Conservation (phyloP, 2,329 filamentous ascomycete genomes). For the Aureobasidium sp. region DNA sequence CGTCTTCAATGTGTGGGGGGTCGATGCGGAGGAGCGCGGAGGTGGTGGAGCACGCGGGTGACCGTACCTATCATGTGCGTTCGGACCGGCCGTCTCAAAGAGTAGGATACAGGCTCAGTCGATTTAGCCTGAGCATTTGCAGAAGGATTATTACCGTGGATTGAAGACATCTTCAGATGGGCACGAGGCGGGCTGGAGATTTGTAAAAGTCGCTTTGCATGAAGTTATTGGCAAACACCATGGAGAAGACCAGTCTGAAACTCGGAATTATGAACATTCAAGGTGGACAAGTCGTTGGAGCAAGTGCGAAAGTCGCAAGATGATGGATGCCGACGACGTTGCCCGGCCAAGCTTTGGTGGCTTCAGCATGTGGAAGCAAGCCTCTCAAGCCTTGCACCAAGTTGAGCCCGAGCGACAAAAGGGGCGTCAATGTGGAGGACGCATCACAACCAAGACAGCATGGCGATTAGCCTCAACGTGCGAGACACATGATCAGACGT, state of each 20-base stretch:
- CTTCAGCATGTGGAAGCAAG: not conserved
- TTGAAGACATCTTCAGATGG: not conserved
- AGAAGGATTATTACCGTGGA: not conserved
- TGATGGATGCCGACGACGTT: not conserved
- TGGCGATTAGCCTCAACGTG: not conserved
- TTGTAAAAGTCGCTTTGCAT: not conserved
- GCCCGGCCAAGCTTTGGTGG: not conserved
- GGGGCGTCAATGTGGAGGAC: not conserved
- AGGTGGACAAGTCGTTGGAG: not conserved
- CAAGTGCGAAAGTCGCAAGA: not conserved
- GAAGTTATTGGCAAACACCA: no score
- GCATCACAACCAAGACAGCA: not conserved
- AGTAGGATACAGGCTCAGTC: not conserved
- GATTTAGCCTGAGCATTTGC: constrained; percentile 5
- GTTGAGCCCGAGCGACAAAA: not conserved
- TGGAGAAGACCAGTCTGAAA: not conserved
- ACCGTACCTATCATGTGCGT: not conserved
- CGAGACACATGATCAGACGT: not conserved
- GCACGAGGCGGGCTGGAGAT: not conserved
- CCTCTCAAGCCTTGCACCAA: not conserved
- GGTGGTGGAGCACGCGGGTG: not conserved
- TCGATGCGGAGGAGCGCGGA: constrained; percentile 1
- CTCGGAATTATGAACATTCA: not conserved
- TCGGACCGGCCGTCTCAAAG: not conserved
- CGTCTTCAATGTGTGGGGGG: not conserved